Conservation (phyloP, 306 rosid species). For the Trichosanthes truncata region DNA sequence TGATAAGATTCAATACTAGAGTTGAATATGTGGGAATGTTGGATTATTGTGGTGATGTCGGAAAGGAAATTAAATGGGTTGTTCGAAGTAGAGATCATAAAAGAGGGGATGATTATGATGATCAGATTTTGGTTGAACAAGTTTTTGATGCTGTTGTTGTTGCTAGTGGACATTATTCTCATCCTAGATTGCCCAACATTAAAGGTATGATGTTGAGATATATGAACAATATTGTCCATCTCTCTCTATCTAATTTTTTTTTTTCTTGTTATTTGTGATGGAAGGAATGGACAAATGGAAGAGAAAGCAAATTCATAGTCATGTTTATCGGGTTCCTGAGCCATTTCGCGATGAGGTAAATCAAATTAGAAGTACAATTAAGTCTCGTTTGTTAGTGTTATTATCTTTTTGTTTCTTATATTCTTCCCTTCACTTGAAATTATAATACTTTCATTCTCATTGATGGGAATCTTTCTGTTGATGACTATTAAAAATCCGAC, state of each 20-base stretch:
- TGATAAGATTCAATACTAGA: conserved; percentile 66
- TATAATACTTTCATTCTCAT: no score
- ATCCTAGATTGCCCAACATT: conserved; percentile 71
- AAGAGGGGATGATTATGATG: background rate
- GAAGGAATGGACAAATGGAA: conserved; percentile 86
- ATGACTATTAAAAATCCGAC: no score
- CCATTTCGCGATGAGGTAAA: conserved; percentile 68
- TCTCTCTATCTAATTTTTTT: background rate
- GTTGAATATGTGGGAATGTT: conserved; percentile 68
- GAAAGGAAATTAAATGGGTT: conserved; percentile 59
- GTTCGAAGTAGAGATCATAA: conserved; percentile 40
- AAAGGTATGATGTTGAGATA: no score
- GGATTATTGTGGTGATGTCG: conserved; percentile 6
- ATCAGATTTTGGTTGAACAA: conserved; percentile 34
- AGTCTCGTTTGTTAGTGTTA: background rate
- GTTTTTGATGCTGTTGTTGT: conserved; percentile 88
- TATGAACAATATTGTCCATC: no score
- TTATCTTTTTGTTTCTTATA: no score
- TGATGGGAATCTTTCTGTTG: no score
- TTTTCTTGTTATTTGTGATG: background rate
- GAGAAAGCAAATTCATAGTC: conserved; percentile 82
- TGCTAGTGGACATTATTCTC: conserved; percentile 81
- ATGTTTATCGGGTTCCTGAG: conserved; percentile 67
- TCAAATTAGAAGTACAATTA: no score
- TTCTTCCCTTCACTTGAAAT: no score